phyloP scores from a whole-genome alignment of 768 basidiomycete genomes.

The Agaricus subrufescens region DNA sequence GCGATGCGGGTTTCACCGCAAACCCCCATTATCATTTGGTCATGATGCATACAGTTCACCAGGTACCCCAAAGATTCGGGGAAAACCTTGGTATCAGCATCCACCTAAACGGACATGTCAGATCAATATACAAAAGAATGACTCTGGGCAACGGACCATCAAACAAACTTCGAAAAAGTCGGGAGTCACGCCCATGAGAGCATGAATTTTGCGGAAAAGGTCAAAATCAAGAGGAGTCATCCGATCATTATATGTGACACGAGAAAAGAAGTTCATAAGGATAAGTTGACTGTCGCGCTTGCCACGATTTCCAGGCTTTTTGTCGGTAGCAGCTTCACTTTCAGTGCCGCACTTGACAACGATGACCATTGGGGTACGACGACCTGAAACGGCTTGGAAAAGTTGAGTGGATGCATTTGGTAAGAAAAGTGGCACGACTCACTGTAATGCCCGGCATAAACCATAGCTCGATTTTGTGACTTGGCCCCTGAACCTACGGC shows the following conservation, averaged over 20 bases:
- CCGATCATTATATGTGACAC: conserved; percentile 98
- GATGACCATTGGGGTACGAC: conserved; percentile 90
- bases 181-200: conserved; percentile 97
- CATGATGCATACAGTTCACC: conserved; percentile 98
- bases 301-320: conserved; percentile 96
- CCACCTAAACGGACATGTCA: conserved; percentile 57
- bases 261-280: conserved; percentile 99
- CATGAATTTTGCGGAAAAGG: conserved; percentile 93
- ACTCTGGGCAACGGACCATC: conserved; percentile 65
- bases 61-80: conserved; percentile 85
- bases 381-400: conserved; percentile 66
- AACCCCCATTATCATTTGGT: conserved; percentile 98
- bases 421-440: conserved; percentile 26
- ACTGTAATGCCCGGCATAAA: conserved; percentile 99
- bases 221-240: conserved; percentile 98
- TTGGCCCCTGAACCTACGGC: conserved; percentile 91
- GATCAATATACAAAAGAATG: background rate
- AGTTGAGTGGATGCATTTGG: conserved; percentile 7
- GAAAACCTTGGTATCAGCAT: conserved; percentile 96
- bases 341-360: conserved; percentile 97
- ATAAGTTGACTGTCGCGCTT: conserved; percentile 98
- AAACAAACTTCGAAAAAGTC: conserved; percentile 97
- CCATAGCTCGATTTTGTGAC: conserved; percentile 91
- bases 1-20: conserved; percentile 99
- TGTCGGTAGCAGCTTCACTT: conserved; percentile 71